Percentiles rank a stretch among this genome's conserved stretches.
phyloP scores from a whole-genome alignment of 805 yeast genomes.

The Candida sithepensis region DNA sequence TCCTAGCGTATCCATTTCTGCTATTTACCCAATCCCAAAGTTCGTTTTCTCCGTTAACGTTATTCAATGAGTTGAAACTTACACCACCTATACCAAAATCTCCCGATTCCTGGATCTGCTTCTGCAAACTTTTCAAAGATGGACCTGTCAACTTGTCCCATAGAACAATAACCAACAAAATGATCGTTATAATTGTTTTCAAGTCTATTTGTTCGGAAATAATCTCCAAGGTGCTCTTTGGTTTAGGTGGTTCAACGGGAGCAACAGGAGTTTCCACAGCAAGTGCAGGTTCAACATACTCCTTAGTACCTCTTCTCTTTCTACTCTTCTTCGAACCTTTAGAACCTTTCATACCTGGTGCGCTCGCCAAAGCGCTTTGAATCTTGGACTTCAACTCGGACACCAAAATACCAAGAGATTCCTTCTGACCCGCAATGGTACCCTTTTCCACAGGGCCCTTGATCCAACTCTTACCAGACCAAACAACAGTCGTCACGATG shows the following conservation, averaged over 20 bases:
- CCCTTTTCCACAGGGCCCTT: constrained; percentile 74
- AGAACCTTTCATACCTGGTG: constrained; percentile 6
- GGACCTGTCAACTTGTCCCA: constrained; percentile 15
- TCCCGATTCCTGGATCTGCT: constrained; percentile 1
- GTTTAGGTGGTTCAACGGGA: background rate
- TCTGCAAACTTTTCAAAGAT: constrained; percentile 9
- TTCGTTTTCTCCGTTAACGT: constrained; percentile 49
- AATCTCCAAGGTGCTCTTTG: constrained; percentile 10
- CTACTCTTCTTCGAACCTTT: constrained; percentile 9
- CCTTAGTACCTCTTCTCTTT: constrained; percentile 3
- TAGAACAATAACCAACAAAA: constrained; percentile 17
- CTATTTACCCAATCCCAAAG: constrained; percentile 71
- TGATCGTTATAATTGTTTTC: constrained; percentile 15
- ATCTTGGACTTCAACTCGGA: constrained; percentile 42
- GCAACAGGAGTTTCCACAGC: constrained; percentile 4
- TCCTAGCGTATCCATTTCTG: constrained; percentile 25
- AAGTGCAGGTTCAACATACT: constrained; percentile 4
- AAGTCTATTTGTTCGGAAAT: constrained; percentile 22
- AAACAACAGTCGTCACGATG: constrained; percentile 55
- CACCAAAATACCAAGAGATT: constrained; percentile 47
- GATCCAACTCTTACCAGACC: constrained; percentile 79
- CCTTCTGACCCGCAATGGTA: constrained; percentile 67
- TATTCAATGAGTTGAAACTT: constrained; percentile 23
- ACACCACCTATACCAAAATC: background rate
- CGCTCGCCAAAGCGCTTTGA: constrained; percentile 4